Percentiles rank a stretch among this genome's conserved stretches.
Evolutionary conservation across 2,329 filamentous ascomycete species (phyloP).

Genomic region (Colletotrichum sp.): DNA sequence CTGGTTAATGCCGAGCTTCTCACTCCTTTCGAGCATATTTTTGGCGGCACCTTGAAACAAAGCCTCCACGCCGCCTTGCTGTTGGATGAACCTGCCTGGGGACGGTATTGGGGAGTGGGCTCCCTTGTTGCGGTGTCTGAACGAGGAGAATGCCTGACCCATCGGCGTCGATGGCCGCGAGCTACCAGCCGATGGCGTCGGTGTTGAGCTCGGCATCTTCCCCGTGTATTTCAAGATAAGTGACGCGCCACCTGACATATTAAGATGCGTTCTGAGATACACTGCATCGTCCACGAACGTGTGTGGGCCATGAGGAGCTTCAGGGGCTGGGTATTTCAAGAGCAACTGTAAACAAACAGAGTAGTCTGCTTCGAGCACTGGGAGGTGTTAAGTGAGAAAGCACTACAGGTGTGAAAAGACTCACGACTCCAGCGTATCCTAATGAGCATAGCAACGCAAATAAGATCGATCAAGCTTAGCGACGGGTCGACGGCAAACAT

Average conservation of each 20-base stretch:
- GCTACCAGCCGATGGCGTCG: slow-evolving; percentile 22
- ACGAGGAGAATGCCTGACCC: slow-evolving; percentile 19
- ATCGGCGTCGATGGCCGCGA: slow-evolving; percentile 25
- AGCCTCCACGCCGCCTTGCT: slow-evolving; percentile 67
- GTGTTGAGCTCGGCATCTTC: slow-evolving; percentile 45
- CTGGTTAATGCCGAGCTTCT: slow-evolving; percentile 81
- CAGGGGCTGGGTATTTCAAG: slow-evolving; percentile 79
- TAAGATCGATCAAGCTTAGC: slow-evolving; percentile 81
- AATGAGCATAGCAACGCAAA: slow-evolving; percentile 94
- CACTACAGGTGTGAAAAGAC: slow-evolving; percentile 31
- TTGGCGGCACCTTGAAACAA: slow-evolving; percentile 79
- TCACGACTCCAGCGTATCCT: slow-evolving; percentile 88
- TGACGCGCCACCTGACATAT: slow-evolving; percentile 63
- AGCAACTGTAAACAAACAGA: slow-evolving; percentile 82
- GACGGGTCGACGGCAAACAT: slow-evolving; percentile 86
- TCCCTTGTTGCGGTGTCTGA: slow-evolving; percentile 47
- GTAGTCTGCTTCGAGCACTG: slow-evolving; percentile 87
- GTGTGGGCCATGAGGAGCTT: slow-evolving; percentile 68
- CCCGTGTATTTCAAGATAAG: slow-evolving; percentile 77
- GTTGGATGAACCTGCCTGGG: slow-evolving; percentile 57
- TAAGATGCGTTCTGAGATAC: slow-evolving; percentile 71
- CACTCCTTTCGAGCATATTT: slow-evolving; percentile 73
- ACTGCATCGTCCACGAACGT: slow-evolving; percentile 88
- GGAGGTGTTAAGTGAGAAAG: neutral
- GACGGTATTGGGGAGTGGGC: slow-evolving; percentile 51